Evolutionary conservation across 208 protist genomes (phyloP).

Genomic region (Crithidia bombi): DNA sequence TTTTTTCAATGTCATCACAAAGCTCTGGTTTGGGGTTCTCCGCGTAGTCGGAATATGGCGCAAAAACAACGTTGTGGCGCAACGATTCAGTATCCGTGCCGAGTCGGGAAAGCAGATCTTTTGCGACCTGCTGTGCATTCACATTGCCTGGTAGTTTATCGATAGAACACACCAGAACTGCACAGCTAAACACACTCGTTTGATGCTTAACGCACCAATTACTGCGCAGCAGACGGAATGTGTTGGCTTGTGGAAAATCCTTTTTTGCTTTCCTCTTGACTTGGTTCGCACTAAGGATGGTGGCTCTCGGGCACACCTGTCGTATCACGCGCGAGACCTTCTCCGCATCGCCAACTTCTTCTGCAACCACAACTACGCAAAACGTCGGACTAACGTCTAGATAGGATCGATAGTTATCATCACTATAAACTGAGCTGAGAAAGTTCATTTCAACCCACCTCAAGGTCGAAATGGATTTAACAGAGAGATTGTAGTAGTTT

Average conservation of each 20-base stretch:
- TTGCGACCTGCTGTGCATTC: conserved; percentile 5
- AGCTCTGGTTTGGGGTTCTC: conserved; percentile 8
- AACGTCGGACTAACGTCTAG: conserved; percentile 41
- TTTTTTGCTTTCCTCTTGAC: conserved; percentile 9
- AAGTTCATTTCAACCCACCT: too few relatives aligned
- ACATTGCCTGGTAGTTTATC: conserved; percentile 11
- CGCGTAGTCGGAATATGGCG: conserved; percentile 11
- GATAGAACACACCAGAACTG: conserved; percentile 25
- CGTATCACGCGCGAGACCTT: conserved; percentile 25
- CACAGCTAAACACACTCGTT: conserved; percentile 31
- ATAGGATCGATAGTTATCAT: conserved; percentile 46
- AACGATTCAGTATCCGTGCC: conserved; percentile 9
- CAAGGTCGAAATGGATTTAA: too few relatives aligned
- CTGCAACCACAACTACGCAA: conserved; percentile 39
- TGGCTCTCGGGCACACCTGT: conserved; percentile 17
- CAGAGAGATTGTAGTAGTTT: too few relatives aligned
- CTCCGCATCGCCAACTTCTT: conserved; percentile 29
- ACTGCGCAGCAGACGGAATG: conserved; percentile 26
- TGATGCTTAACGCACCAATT: conserved; percentile 38
- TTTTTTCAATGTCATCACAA: conserved; percentile 21
- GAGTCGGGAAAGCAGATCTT: conserved; percentile 29
- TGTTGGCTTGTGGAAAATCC: not conserved
- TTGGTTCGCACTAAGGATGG: conserved; percentile 26
- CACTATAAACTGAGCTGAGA: conserved; percentile 44
- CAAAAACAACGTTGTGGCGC: conserved; percentile 30